These are phyloP conservation scores for Aspergillus avenaceus DNA, from an alignment of 495 filamentous ascomycete genomes.

Conservation along the genomic window DNA sequence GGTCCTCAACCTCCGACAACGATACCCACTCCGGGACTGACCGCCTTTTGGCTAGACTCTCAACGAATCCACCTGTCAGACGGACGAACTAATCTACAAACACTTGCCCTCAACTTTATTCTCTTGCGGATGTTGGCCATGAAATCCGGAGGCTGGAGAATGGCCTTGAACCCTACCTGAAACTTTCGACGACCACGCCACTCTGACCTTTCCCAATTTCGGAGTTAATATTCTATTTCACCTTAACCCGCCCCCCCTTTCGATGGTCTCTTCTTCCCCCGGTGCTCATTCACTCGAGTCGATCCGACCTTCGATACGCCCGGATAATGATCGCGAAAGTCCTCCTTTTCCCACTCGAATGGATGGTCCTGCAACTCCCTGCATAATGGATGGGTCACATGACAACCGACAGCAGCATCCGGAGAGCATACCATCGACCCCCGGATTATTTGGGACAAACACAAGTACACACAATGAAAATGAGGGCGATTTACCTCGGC, in stretches of 20 bases:
- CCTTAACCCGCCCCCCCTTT: no score
- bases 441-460: not conserved
- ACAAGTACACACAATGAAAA: not conserved
- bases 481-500: not conserved
- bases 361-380: not conserved
- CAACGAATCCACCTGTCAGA: not conserved
- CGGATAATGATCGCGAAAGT: constrained; percentile 3
- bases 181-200: not conserved
- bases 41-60: not conserved
- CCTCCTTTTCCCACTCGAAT: not conserved
- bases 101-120: no score
- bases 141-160: not conserved
- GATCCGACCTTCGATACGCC: not conserved
- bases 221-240: no score
- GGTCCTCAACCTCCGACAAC: no score
- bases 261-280: constrained; percentile 1
- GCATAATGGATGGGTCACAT: not conserved
- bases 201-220: no score
- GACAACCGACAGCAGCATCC: not conserved
- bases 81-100: no score
- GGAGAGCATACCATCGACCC: not conserved
- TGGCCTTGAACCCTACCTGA: not conserved
- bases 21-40: not conserved
- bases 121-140: not conserved
- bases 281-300: not conserved